Percentiles rank a stretch among this genome's conserved stretches.
Evolutionary conservation across 2,329 filamentous ascomycete species (phyloP).

Genomic region (Hypoxylon sp.): DNA sequence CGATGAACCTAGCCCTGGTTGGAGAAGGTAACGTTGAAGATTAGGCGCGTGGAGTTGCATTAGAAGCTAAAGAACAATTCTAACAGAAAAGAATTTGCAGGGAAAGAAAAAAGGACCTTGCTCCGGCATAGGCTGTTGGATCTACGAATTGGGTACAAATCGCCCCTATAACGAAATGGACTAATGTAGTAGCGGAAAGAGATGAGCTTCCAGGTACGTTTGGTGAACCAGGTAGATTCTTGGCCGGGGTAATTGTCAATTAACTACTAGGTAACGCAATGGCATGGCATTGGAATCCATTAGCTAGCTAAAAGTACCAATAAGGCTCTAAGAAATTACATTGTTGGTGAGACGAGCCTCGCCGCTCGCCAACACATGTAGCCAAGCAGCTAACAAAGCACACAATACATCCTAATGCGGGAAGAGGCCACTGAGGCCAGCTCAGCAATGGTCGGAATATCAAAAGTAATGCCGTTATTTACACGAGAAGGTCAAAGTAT

Average conservation of each 20-base stretch:
- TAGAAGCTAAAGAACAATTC: conserved; percentile 40
- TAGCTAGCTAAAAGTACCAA: conserved; percentile 5
- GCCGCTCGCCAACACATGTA: conserved; percentile 22
- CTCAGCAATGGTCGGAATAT: conserved; percentile 31
- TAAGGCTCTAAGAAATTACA: conserved; percentile 15
- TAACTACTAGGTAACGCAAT: conserved; percentile 11
- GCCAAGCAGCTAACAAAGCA: conserved; percentile 30
- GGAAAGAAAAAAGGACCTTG: background rate
- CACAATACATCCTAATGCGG: conserved; percentile 20
- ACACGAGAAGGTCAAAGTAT: conserved; percentile 41
- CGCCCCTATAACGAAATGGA: conserved; percentile 5
- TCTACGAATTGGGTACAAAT: conserved; percentile 12
- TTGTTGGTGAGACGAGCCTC: conserved; percentile 34
- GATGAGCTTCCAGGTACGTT: conserved; percentile 1
- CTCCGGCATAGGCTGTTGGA: conserved; percentile 13
- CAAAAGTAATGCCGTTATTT: conserved; percentile 37
- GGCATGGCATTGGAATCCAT: conserved; percentile 11
- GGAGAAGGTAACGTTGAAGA: conserved; percentile 42
- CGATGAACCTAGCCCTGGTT: conserved; percentile 34
- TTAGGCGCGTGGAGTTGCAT: conserved; percentile 40
- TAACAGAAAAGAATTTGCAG: conserved; percentile 19
- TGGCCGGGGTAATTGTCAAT: conserved; percentile 6
- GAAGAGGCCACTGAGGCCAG: conserved; percentile 21
- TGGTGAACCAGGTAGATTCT: conserved; percentile 4
- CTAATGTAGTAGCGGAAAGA: background rate